Conservation (phyloP, 1,139 yeast genomes). For the Schizosaccharomyces versatilis region DNA sequence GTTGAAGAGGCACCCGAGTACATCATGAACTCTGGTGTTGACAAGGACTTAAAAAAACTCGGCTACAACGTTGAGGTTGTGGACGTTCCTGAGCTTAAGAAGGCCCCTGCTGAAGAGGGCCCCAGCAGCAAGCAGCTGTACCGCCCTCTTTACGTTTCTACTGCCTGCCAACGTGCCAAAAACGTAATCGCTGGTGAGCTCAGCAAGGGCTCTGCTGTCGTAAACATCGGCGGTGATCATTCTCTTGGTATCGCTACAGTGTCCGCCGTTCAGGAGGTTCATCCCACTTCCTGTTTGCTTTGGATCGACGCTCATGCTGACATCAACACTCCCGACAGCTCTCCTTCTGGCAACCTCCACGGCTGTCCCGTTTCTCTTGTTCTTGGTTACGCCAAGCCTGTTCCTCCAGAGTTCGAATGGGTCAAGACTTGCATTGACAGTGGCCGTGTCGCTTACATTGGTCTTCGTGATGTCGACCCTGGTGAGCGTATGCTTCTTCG, state of each 20-base stretch:
- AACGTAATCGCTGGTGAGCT: conserved; percentile 34
- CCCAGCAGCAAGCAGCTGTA: conserved; percentile 31
- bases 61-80: conserved; percentile 49
- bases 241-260: conserved; percentile 89
- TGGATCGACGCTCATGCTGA: conserved; percentile 98
- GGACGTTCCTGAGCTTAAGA: conserved; percentile 30
- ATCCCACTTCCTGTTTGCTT: conserved; percentile 72
- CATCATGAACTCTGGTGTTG: conserved; percentile 49
- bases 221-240: conserved; percentile 92
- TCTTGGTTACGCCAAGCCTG: conserved; percentile 36
- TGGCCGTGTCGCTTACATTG: conserved; percentile 69
- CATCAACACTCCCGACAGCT: conserved; percentile 69
- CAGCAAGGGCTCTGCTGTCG: conserved; percentile 36
- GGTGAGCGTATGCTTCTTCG: conserved; percentile 59
- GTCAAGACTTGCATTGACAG: conserved; percentile 49
- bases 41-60: conserved; percentile 34
- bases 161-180: conserved; percentile 43
- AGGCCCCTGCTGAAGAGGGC: conserved; percentile 17
- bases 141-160: conserved; percentile 57
- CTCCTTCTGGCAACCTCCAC: conserved; percentile 79
- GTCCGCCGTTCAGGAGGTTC: conserved; percentile 51
- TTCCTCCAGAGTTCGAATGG: conserved; percentile 48
- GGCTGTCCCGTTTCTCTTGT: conserved; percentile 91
- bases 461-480: conserved; percentile 76
- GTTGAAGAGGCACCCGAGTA: conserved; percentile 86